Conservation (phyloP, 495 filamentous ascomycete species). For the Daldinia decipiens region DNA sequence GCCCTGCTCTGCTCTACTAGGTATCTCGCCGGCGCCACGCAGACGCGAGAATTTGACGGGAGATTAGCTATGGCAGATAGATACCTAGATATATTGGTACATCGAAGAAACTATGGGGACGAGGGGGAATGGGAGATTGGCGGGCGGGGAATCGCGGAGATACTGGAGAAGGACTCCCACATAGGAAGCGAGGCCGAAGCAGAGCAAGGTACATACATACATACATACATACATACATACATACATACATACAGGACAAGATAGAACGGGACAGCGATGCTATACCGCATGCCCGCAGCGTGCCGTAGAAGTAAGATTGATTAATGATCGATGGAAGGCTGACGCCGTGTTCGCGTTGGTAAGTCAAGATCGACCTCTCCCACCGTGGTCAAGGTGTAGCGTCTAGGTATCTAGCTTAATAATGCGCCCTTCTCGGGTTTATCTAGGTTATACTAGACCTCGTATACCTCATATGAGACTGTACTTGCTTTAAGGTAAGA, state of each 20-base stretch:
- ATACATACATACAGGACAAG: too few species aligned
- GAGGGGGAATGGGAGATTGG: background rate
- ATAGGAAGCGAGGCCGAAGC: too few species aligned
- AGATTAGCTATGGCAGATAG: slow-evolving; percentile 1
- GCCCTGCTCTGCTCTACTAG: background rate
- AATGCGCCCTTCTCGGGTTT: background rate
- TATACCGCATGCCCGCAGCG: too few species aligned
- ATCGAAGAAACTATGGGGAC: background rate
- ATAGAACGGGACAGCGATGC: too few species aligned
- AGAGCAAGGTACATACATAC: too few species aligned
- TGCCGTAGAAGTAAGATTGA: background rate
- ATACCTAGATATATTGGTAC: background rate
- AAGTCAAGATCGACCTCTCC: background rate
- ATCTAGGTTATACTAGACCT: slow-evolving; percentile 13
- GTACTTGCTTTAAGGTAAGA: background rate
- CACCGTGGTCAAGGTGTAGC: background rate
- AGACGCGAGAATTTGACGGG: background rate
- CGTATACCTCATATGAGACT: background rate
- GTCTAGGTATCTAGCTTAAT: background rate
- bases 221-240: too few species aligned
- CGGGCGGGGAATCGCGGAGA: slow-evolving; percentile 5
- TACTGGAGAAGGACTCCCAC: background rate
- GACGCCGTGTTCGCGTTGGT: background rate
- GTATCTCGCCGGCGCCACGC: slow-evolving; percentile 1
- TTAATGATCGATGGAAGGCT: background rate